Percentiles rank a stretch among this genome's conserved stretches.
Conservation (phyloP, 306 rosid genomes). For the Malus sieversii region DNA sequence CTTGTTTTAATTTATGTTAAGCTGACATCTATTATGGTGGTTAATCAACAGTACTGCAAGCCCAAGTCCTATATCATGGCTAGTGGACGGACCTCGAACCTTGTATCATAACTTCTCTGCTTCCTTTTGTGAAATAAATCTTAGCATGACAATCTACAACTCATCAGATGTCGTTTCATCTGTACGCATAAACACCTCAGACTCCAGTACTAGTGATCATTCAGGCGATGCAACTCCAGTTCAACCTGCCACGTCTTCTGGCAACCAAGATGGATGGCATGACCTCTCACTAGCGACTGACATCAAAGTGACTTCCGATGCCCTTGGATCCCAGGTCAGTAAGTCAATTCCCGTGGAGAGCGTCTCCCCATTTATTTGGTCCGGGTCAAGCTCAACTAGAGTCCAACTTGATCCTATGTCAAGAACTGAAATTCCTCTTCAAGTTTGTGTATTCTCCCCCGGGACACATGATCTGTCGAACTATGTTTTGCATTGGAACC, state of each 20-base stretch:
- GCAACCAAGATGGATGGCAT: constrained; percentile 79
- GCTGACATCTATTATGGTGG: not conserved
- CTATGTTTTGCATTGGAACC: constrained; percentile 73
- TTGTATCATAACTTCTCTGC: constrained; percentile 63
- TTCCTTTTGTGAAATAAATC: constrained; percentile 61
- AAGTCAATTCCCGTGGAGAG: constrained; percentile 42
- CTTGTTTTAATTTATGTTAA: not conserved
- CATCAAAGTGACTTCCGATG: constrained; percentile 50
- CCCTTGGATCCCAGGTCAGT: constrained; percentile 26
- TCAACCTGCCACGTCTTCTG: constrained; percentile 31
- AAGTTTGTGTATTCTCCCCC: constrained; percentile 76
- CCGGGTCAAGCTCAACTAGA: constrained; percentile 74
- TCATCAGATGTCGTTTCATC: constrained; percentile 47
- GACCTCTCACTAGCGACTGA: constrained; percentile 52
- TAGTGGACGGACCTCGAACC: constrained; percentile 70
- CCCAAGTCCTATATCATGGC: constrained; percentile 81
- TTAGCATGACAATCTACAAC: constrained; percentile 70
- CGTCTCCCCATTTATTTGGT: constrained; percentile 71
- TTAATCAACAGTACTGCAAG: constrained; percentile 46
- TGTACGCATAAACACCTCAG: constrained; percentile 51
- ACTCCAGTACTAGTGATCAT: constrained; percentile 24
- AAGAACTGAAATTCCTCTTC: constrained; percentile 63
- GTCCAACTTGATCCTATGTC: constrained; percentile 57
- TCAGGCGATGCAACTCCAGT: constrained; percentile 16
- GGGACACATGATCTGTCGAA: constrained; percentile 77